Conservation (phyloP, 495 filamentous ascomycete species). For the Pseudomonodictys pantanalensis region DNA sequence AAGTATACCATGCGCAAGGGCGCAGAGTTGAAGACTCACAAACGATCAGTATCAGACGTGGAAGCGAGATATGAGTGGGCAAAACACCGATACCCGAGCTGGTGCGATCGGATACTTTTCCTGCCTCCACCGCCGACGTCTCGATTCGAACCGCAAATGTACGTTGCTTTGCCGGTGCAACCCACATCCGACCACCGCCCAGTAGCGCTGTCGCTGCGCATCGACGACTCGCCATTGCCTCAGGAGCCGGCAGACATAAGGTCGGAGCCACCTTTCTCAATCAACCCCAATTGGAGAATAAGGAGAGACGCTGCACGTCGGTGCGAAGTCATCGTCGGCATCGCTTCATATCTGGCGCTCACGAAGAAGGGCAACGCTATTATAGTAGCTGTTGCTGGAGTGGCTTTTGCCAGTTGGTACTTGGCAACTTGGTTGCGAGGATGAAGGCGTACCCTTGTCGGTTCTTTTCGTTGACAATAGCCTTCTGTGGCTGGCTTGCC, state of each 20-base stretch:
- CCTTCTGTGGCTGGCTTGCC: no score
- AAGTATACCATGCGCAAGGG: slow-evolving; percentile 60
- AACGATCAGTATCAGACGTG: slow-evolving; percentile 22
- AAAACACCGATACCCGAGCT: slow-evolving; percentile 79
- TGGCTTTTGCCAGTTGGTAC: slow-evolving; percentile 17
- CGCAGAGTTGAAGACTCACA: slow-evolving; percentile 40
- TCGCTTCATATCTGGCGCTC: slow-evolving; percentile 53
- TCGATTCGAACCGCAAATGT: slow-evolving; percentile 47
- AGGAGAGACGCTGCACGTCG: slow-evolving; percentile 51
- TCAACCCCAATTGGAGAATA: slow-evolving; percentile 52
- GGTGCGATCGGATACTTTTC: slow-evolving; percentile 90
- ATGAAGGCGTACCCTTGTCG: not conserved
- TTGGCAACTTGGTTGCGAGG: slow-evolving; percentile 5
- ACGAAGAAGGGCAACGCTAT: slow-evolving; percentile 57
- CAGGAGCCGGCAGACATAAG: slow-evolving; percentile 35
- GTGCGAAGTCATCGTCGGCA: slow-evolving; percentile 59
- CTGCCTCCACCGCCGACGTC: slow-evolving; percentile 39
- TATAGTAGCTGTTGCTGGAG: slow-evolving; percentile 11
- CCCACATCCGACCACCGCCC: slow-evolving; percentile 80
- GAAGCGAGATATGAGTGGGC: slow-evolving; percentile 66
- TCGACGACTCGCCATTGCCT: slow-evolving; percentile 50
- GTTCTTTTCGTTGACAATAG: no score
- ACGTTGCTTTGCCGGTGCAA: slow-evolving; percentile 71
- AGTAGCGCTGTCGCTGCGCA: slow-evolving; percentile 62
- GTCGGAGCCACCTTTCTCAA: slow-evolving; percentile 50